A percentile compares a stretch with the other conserved stretches of the same genome.
These are phyloP conservation scores for Arthroderma sp. DNA, from an alignment of 2,329 filamentous ascomycete genomes.

Conservation along the genomic window DNA sequence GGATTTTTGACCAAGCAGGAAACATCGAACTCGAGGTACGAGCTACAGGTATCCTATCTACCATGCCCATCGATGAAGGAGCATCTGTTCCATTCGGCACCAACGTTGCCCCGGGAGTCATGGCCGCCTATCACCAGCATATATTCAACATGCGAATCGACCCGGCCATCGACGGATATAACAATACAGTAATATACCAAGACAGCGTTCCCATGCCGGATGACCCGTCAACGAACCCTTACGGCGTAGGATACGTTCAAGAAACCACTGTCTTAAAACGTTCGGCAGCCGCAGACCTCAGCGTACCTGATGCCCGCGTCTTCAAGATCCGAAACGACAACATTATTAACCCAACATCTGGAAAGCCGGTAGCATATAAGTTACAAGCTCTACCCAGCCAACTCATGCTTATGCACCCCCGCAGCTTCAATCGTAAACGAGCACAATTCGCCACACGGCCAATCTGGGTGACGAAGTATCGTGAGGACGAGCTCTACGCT, in stretches of 20 bases:
- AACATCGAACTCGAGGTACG: slow-evolving; percentile 56
- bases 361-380: slow-evolving; percentile 45
- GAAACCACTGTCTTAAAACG: slow-evolving; percentile 37
- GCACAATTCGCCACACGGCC: slow-evolving; percentile 46
- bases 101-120: slow-evolving; percentile 55
- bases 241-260: slow-evolving; percentile 41
- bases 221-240: slow-evolving; percentile 40
- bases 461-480: slow-evolving; percentile 45
- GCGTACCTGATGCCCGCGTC: slow-evolving; percentile 38
- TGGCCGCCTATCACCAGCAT: slow-evolving; percentile 62
- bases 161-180: slow-evolving; percentile 48
- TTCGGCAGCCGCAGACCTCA: slow-evolving; percentile 39
- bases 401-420: slow-evolving; percentile 42
- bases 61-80: slow-evolving; percentile 55
- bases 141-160: slow-evolving; percentile 58
- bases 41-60: slow-evolving; percentile 56
- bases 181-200: slow-evolving; percentile 45
- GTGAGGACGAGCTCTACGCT: slow-evolving; percentile 42
- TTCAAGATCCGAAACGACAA: slow-evolving; percentile 49
- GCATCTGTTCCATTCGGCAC: slow-evolving; percentile 55
- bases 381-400: slow-evolving; percentile 46
- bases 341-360: slow-evolving; percentile 43
- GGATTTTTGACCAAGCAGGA: slow-evolving; percentile 59
- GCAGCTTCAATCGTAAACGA: slow-evolving; percentile 38
- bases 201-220: slow-evolving; percentile 51